A percentile compares a stretch with the other conserved stretches of the same genome.
Conservation (phyloP, 108 stramenopile species). For the Cyclotella cryptica region DNA sequence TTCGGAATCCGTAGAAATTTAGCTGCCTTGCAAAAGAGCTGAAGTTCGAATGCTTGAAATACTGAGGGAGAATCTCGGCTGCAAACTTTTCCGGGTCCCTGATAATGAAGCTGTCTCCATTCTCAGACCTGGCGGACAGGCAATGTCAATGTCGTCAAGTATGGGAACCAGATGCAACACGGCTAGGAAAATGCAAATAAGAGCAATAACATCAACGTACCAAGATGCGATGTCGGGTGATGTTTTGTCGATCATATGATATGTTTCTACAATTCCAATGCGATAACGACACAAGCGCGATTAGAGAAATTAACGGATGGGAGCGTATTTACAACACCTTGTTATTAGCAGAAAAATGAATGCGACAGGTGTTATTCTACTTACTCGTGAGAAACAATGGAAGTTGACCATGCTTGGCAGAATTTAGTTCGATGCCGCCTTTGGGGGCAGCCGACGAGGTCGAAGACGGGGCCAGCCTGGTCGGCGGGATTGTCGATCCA, state of each 20-base stretch:
- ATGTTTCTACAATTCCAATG: conserved; percentile 58
- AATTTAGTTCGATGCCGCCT: neutral
- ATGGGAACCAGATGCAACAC: neutral
- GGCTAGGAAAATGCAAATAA: neutral
- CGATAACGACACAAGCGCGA: neutral
- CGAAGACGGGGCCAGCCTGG: neutral
- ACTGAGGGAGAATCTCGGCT: conserved; percentile 65
- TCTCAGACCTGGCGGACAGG: conserved; percentile 26
- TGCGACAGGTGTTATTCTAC: conserved; percentile 25
- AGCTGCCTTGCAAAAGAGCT: conserved; percentile 79
- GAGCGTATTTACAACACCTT: neutral
- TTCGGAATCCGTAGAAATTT: conserved; percentile 82
- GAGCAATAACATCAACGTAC: neutral
- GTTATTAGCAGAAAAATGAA: neutral
- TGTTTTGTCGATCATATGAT: conserved; percentile 81
- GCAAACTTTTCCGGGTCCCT: conserved; percentile 78
- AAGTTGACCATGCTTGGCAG: conserved; percentile 58
- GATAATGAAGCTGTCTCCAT: conserved; percentile 74
- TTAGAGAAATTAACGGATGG: neutral
- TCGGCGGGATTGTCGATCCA: conserved; percentile 4
- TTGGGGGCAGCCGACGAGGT: neutral
- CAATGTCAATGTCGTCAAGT: neutral
- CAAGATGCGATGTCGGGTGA: conserved; percentile 69
- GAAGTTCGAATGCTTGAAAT: conserved; percentile 84
- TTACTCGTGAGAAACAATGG: conserved; percentile 79